Percentiles rank a stretch among this genome's conserved stretches.
phyloP scores from a whole-genome alignment of 2,329 filamentous ascomycete genomes.

The Setomelanomma holmii region DNA sequence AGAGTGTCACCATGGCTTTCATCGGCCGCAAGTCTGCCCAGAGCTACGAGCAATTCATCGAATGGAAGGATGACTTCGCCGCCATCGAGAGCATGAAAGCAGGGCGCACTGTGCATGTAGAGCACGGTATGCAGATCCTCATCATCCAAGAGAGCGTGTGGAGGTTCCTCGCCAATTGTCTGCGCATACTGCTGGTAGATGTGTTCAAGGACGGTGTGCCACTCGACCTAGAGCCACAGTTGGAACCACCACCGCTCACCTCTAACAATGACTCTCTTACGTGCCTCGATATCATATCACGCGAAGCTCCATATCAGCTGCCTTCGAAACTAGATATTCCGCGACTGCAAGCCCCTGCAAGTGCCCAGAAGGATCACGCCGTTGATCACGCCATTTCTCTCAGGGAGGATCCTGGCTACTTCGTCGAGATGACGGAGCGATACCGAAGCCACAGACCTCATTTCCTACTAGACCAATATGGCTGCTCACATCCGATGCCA shows the following conservation, averaged over 20 bases:
- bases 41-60: neutral
- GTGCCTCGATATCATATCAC: constrained; percentile 36
- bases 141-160: neutral
- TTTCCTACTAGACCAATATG: neutral
- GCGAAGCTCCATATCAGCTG: constrained; percentile 58
- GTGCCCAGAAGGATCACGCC: constrained; percentile 44
- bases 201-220: neutral
- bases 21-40: neutral
- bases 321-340: constrained; percentile 57
- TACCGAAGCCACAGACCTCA: constrained; percentile 54
- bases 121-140: neutral
- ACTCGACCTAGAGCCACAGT: neutral
- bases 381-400: constrained; percentile 64
- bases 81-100: neutral
- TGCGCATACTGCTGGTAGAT: neutral
- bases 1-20: constrained; percentile 1
- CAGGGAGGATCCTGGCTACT: constrained; percentile 67
- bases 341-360: constrained; percentile 54
- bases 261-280: neutral
- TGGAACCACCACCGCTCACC: neutral
- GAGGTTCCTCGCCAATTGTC: neutral
- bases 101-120: neutral
- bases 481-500: neutral
- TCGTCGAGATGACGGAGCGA: constrained; percentile 54
- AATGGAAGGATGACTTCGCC: neutral